Base-by-base conservation (phyloP, 78 protist genomes). In the Tieghemostelium lacteum region DNA sequence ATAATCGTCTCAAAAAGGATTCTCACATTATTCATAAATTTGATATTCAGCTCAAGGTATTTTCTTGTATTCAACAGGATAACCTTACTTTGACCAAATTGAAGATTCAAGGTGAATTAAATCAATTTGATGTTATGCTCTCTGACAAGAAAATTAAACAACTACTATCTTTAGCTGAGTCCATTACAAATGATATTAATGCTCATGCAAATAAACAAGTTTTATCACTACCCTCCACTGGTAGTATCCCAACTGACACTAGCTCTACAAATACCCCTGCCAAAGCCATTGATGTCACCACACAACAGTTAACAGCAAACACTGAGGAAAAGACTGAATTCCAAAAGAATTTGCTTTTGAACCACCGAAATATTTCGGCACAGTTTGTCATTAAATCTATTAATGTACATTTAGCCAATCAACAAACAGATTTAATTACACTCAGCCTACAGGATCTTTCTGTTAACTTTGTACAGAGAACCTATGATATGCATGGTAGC, bases 31-130 rank as follows among this genome's bases (percentile, higher is more conserved):
- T 86, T 40, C 52, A 73, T 10, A 75, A 73, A 31, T 74, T 86
- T 24, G 75, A 73, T 73, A 73, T 86, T 65, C 87, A 74, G 19
- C 28, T 86, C 26, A 63, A 50, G 28, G 29, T 86, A 16, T 75
- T 66, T 61, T 75, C 87, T 28, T 86, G 74, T 8, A 86, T 86
- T 50, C 93, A 86, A 74, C 87, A 74, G 49, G 75, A 74, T 42
- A 74, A 61, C n/a, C 60, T 86, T 0, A 55, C 93, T 22, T 28
- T 86, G 50, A 86, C 93, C 17, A 86, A 74, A 5, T 20, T 74
- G 24, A 83, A 83, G 26, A 29, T 83, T 10, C 29, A 39, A 28
- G 91, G 91, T 69, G 91, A 83, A n/a, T 33, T 83, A 14, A 76
- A 76, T 26, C 31, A 40, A 31, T 58, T 83, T 1, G 75, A 69